Conservation (phyloP, 768 basidiomycete genomes). For the Lactarius deliciosus region DNA sequence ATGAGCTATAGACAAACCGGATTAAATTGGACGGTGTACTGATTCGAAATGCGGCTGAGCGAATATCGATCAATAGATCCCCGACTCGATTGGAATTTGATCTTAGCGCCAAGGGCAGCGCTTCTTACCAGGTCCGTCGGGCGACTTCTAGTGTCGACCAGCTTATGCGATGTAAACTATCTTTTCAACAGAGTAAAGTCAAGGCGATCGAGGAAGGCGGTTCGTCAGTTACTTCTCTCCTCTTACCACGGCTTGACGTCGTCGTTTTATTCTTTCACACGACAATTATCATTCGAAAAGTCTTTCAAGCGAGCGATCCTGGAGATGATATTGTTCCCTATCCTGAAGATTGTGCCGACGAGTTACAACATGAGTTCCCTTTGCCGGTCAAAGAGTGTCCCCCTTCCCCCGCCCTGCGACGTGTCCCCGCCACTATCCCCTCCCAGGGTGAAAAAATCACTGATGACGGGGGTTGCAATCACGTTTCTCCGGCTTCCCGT, state of each 20-base stretch:
- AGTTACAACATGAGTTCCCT: conserved; percentile 16
- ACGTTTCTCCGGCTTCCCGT: conserved; percentile 22
- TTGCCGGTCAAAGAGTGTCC: conserved; percentile 24
- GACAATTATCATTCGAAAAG: conserved; percentile 11
- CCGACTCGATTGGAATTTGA: conserved; percentile 29
- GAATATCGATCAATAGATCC: conserved; percentile 22
- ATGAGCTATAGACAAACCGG: conserved; percentile 6
- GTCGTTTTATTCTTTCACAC: conserved; percentile 8
- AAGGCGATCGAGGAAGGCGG: conserved; percentile 27
- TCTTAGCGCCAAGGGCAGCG: not conserved
- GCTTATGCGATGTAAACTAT: conserved; percentile 11
- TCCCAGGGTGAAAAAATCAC: conserved; percentile 7
- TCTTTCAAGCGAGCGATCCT: conserved; percentile 27
- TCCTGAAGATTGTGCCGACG: conserved; percentile 15
- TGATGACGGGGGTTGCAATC: conserved; percentile 1
- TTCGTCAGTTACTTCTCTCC: conserved; percentile 8
- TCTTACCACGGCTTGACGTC: conserved; percentile 25
- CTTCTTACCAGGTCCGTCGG: conserved; percentile 28
- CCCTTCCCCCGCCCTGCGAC: conserved; percentile 1
- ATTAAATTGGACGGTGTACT: conserved; percentile 22
- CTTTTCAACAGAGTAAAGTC: conserved; percentile 20
- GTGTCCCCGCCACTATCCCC: conserved; percentile 4
- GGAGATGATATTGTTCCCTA: conserved; percentile 27
- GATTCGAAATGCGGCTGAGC: conserved; percentile 7
- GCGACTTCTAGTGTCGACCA: conserved; percentile 18